phyloP scores from a whole-genome alignment of 2,329 filamentous ascomycete genomes.

The Diaporthe sp. region DNA sequence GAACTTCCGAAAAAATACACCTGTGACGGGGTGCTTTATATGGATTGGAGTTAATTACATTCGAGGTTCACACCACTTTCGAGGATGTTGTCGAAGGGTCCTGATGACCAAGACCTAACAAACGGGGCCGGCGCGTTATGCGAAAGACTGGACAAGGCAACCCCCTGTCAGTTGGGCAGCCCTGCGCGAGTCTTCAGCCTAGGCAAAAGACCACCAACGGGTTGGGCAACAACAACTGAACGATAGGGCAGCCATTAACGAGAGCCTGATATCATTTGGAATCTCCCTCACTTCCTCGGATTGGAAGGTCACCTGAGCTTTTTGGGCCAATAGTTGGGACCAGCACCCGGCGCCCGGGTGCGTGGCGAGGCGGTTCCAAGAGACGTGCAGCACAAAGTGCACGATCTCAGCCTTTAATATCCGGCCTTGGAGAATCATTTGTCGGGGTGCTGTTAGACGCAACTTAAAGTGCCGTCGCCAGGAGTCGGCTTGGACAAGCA shows the following conservation, averaged over 20 bases:
- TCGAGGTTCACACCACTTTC: constrained; percentile 1
- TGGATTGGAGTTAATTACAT: neutral
- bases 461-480: constrained; percentile 1
- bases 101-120: constrained; percentile 19
- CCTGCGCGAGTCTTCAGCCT: constrained; percentile 2
- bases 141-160: constrained; percentile 24
- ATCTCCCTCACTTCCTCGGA: neutral
- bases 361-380: neutral
- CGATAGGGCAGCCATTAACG: constrained; percentile 30
- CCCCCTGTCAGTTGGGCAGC: constrained; percentile 36
- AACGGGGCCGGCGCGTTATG: constrained; percentile 6
- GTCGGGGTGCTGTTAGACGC: constrained; percentile 10
- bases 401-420: constrained; percentile 14
- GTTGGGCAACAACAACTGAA: constrained; percentile 34
- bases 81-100: neutral
- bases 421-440: constrained; percentile 4
- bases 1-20: neutral
- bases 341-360: constrained; percentile 18
- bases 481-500: neutral
- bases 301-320: constrained; percentile 21
- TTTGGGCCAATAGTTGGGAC: constrained; percentile 6
- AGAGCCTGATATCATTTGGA: constrained; percentile 13
- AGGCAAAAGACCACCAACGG: constrained; percentile 5
- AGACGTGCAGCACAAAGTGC: constrained; percentile 6
- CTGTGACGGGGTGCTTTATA: neutral